phyloP scores from a whole-genome alignment of 257 asterid genomes.

The Parsonsia alboflavescens region DNA sequence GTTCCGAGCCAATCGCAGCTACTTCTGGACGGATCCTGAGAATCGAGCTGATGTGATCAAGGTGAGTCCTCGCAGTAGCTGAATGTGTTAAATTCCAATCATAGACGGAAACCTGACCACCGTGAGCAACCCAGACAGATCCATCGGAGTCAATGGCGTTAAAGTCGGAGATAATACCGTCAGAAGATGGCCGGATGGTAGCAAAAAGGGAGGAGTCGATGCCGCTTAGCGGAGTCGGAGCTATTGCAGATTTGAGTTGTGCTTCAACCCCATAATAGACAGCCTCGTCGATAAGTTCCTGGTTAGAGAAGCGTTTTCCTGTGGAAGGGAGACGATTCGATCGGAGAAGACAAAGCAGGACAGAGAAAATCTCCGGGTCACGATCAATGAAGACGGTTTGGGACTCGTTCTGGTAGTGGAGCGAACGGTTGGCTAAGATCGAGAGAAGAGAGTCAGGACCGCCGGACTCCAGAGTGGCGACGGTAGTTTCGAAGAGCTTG shows the following conservation, averaged over 20 bases:
- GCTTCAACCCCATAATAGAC: constrained; percentile 78
- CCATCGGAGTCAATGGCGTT: constrained; percentile 72
- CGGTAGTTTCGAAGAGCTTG: constrained; percentile 85
- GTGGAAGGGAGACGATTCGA: constrained; percentile 85
- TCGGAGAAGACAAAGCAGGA: constrained; percentile 84
- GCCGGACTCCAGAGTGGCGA: constrained; percentile 74
- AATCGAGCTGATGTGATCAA: constrained; percentile 54
- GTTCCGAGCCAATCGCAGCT: constrained; percentile 61
- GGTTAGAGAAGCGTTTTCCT: constrained; percentile 67
- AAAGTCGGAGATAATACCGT: constrained; percentile 68
- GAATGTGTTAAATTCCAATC: constrained; percentile 78
- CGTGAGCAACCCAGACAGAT: constrained; percentile 81
- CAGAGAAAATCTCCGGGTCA: constrained; percentile 85
- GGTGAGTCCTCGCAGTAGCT: constrained; percentile 69
- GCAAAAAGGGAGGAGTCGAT: constrained; percentile 52
- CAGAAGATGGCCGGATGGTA: constrained; percentile 56
- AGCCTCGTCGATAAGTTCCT: constrained; percentile 83
- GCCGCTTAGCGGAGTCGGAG: constrained; percentile 62
- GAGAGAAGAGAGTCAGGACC: constrained; percentile 75
- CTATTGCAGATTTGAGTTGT: constrained; percentile 62
- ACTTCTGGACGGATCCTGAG: constrained; percentile 42
- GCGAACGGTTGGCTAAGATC: constrained; percentile 56
- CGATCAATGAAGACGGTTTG: constrained; percentile 84
- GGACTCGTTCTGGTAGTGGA: constrained; percentile 20
- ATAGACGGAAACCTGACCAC: constrained; percentile 81